These are phyloP conservation scores for Diaporthe amygdali DNA, from an alignment of 2,329 filamentous ascomycete species.

Conservation along the genomic window DNA sequence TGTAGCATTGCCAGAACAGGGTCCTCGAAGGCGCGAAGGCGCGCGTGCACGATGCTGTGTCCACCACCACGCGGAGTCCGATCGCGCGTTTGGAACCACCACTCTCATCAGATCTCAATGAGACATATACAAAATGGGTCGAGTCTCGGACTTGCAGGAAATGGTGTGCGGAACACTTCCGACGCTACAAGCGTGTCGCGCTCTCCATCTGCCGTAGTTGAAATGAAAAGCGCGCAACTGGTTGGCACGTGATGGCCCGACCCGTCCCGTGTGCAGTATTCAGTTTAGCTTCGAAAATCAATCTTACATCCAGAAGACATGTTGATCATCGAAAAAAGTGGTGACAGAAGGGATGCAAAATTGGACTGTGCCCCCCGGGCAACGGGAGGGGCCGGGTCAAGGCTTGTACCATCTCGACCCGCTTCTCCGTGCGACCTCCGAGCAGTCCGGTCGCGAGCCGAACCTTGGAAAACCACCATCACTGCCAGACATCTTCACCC, in stretches of 20 bases:
- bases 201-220: no score
- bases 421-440: conserved; percentile 2
- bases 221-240: no score
- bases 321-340: background rate
- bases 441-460: background rate
- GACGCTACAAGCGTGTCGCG: no score
- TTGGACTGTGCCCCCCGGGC: background rate
- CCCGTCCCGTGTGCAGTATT: background rate
- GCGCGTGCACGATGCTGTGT: no score
- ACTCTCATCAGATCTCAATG: no score
- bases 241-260: background rate
- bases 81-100: no score
- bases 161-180: no score
- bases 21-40: no score
- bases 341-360: background rate
- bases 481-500: background rate
- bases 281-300: background rate
- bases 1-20: no score
- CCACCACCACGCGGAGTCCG: no score
- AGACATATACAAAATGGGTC: no score
- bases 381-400: background rate
- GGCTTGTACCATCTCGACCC: background rate
- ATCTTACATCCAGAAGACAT: background rate
- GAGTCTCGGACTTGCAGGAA: no score
- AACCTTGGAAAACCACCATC: background rate